Evolutionary conservation across 2,329 filamentous ascomycete genomes (phyloP), one percentile per base, ranked within the genome.

Genomic region (Penicillium sp.): DNA sequence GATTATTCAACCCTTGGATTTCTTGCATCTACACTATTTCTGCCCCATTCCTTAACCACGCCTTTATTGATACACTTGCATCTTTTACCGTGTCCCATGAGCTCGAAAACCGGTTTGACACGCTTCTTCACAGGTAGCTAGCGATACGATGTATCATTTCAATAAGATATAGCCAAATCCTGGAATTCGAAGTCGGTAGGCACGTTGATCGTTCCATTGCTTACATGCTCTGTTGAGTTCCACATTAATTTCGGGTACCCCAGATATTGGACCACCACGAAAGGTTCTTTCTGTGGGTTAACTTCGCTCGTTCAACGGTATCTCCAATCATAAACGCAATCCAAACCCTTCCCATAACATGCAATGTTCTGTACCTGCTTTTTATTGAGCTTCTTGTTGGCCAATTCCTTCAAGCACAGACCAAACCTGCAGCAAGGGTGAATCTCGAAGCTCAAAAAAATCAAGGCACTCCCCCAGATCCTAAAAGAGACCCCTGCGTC

Each of bases 351-450:
- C 24, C 24, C 5, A 27, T 27, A 4, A 27, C 8, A 27, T 27
- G 4, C 6, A 8, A 3, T 27, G 24, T 27, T 6, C 24, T 4
- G 24, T 27, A 27, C 24, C 24, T 27, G 24, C 24, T 27, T 27
- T 27, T 36, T 14, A 16, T 31, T 32, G 47, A 18, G 11, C 52
- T 32, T 45, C 18, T 43, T 9, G 50, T 42, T 47, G 22, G 29
- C 32, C 18, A 44, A 31, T 51, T 56, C 50, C 56, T 54, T 59
- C 48, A 55, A 60, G 61, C 67, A 67, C 67, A 54, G 65, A 63
- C 60, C 54, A 53, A 42, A 44, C 31, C 24, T 43, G 56, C 63
- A 43, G 68, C 62, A 71, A 70, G 69, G 68, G 62, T 55, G 48
- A 54, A 36, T 32, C 52, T 42, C 44, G 55, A 59, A 56, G 57